Percentiles rank a stretch among this genome's conserved stretches.
Conservation (phyloP, 768 basidiomycete genomes). For the Russula dissimulans region DNA sequence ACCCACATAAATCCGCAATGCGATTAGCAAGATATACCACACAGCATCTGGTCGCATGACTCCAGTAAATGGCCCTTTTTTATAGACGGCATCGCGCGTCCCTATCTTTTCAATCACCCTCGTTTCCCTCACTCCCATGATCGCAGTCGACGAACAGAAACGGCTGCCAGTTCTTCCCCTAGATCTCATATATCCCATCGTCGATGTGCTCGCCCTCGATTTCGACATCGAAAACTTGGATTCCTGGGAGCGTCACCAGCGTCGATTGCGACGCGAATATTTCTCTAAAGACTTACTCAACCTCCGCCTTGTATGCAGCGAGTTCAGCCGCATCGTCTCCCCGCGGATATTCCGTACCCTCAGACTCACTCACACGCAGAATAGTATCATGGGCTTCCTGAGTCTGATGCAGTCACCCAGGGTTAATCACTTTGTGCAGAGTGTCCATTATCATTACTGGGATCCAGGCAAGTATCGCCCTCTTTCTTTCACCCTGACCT, state of each 20-base stretch:
- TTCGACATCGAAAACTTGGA: not conserved
- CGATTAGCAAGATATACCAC: too few relatives aligned
- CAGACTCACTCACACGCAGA: constrained; percentile 4
- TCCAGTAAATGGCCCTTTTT: not conserved
- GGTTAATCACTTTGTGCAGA: not conserved
- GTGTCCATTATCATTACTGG: constrained; percentile 11
- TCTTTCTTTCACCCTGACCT: not conserved
- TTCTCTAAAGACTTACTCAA: not conserved
- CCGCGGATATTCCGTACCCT: constrained; percentile 4
- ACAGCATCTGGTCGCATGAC: not conserved
- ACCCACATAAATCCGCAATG: too few relatives aligned
- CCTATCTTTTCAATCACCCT: not conserved
- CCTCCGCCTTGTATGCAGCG: constrained; percentile 3
- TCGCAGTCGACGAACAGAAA: not conserved
- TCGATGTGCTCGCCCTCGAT: not conserved
- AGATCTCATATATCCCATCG: constrained; percentile 8
- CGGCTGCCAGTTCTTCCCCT: not conserved
- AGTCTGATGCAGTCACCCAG: constrained; percentile 1
- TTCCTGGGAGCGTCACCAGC: not conserved
- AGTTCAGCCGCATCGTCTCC: constrained; percentile 2
- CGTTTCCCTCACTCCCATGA: not conserved
- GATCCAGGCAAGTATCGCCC: constrained; percentile 4
- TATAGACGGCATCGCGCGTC: not conserved
- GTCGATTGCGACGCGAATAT: not conserved
- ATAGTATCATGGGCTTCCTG: constrained; percentile 4